Evolutionary conservation across 805 yeast genomes (phyloP), one percentile per base, ranked within the genome.

Genomic region (Kluyveromyces aestuarii): DNA sequence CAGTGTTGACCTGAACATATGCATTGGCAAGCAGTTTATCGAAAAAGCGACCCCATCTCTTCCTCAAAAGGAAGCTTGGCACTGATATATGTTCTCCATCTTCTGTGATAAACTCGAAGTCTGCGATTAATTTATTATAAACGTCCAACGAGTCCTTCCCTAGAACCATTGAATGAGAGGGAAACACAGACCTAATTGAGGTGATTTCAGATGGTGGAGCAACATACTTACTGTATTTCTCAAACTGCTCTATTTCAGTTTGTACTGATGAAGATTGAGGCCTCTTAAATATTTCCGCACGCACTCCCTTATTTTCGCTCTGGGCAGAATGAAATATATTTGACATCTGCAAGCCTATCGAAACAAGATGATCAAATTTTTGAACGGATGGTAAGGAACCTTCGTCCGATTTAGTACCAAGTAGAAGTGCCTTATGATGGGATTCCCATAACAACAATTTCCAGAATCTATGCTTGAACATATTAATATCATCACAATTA

Each of bases 21-120:
- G 82, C 85, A 55, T 76, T 74, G 0, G 88, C 72, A 38, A 85
- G 62, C 16, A 84, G 52, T 53, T 73, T 72, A 53, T 82, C 81
- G 58, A 86, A 86, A 52, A 77, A 81, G 35, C 77, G 64, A 0
- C 93, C 93, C 95, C 95, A 86, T 59, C 93, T 71, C 55, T 81
- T 83, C 54, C 85, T 72, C 47, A 86, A 69, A 4, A 85, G 67
- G 53, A 70, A 72, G 44, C 80, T 51, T 0, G 90, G 83, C 4
- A 82, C 79, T 0, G 82, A 79, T 14, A 83, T 71, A n/a, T 80
- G 66, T 41, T 79, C 82, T 8, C 90, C 91, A 56, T 80, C 86
- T n/a, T 77, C 71, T 1, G 86, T 75, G 9, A 84, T 73, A 44
- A 86, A 69, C 59, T 84, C 89, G 60, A 86, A 80, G 64, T 86